Base-by-base conservation (phyloP, 306 rosid species). In the Elaeagnus macrophylla region DNA sequence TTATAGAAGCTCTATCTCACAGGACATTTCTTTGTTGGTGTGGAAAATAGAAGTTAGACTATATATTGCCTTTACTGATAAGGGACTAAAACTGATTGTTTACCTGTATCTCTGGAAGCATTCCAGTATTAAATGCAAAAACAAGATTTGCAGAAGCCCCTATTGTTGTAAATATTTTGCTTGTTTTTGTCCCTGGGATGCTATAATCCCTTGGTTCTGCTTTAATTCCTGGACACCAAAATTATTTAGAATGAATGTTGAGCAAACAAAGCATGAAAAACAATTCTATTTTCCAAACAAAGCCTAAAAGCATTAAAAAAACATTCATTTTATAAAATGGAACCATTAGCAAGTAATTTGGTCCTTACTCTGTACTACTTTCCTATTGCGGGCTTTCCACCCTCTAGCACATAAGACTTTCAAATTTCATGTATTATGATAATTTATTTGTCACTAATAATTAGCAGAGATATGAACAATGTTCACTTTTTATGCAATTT, bases 31-130 rank as follows among this genome's bases (percentile, higher is more conserved):
- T 20, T 20, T 20, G 1, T 20, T 20, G 1, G 32, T 20, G 32
- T 20, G 32, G 32, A 20, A 20, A 20, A 20, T 20, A 20, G 32
- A 20, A 1, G 32, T 20, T 20, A 20, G 32, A 20, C 2, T 4
- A 20, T 20, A 20, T 20, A 20, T 20, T 2, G 32, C 37, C 55
- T 44, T 40, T 6, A 25, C 39, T 56, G 56, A 64, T 45, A 19
- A 7, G 50, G 53, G 59, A 60, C 16, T 9, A 19, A 48, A 62
- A 50, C 17, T 62, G 46, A 55, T 32, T 44, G 40, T 63, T 39
- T 76, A 82, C 99, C 93, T 91, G 99, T 71, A 91, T 91, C 73
- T 91, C 99, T 11, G 99, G 99, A 71, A 91, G 93, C 96, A 91
- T 91, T 73, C 99, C 99, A 1, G 99, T 87, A 65, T 91, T 91